phyloP scores from a whole-genome alignment of 2,329 filamentous ascomycete species.

The Xylariaceae sp. region DNA sequence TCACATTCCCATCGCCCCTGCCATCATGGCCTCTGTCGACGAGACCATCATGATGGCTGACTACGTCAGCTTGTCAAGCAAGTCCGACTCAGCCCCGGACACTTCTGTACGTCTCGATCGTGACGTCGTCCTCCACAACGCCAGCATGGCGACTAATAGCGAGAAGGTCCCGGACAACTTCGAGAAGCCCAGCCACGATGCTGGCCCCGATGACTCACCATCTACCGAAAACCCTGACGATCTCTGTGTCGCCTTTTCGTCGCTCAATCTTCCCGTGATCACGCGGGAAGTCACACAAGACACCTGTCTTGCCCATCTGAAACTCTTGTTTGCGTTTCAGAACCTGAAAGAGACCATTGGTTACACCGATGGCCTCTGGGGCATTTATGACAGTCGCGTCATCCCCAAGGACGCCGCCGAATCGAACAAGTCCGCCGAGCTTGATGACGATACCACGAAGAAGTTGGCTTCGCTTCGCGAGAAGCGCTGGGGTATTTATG shows the following conservation, averaged over 20 bases:
- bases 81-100: too few species aligned
- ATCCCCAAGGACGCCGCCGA: slow-evolving; percentile 15
- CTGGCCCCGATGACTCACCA: neutral
- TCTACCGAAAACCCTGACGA: slow-evolving; percentile 15
- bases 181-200: slow-evolving; percentile 20
- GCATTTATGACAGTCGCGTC: slow-evolving; percentile 48
- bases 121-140: too few species aligned
- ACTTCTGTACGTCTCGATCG: too few species aligned
- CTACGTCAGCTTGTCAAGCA: too few species aligned
- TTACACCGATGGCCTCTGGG: slow-evolving; percentile 62
- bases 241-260: slow-evolving; percentile 34
- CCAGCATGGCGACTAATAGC: neutral
- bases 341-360: slow-evolving; percentile 62
- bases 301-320: slow-evolving; percentile 67
- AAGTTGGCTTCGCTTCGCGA: slow-evolving; percentile 55
- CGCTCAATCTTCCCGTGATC: slow-evolving; percentile 33
- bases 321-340: slow-evolving; percentile 64
- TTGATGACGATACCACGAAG: slow-evolving; percentile 36
- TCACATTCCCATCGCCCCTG: too few species aligned
- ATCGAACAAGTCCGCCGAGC: slow-evolving; percentile 11
- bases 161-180: slow-evolving; percentile 6
- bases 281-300: slow-evolving; percentile 40
- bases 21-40: too few species aligned
- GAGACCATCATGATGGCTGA: too few species aligned
- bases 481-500: slow-evolving; percentile 68